Conservation (phyloP, 2,329 filamentous ascomycete species). For the Pseudomassariella vexata region DNA sequence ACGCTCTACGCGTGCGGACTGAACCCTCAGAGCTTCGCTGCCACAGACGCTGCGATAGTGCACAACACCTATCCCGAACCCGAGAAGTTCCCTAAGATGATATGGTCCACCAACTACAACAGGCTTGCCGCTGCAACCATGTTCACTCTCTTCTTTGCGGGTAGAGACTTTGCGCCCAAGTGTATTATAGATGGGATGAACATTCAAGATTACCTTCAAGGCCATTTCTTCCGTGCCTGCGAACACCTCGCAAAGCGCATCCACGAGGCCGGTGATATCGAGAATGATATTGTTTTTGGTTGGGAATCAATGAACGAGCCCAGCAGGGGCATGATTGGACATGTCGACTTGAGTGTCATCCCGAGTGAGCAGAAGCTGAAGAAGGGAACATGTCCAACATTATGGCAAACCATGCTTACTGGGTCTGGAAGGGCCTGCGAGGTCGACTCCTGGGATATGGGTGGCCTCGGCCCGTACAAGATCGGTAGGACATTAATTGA, state of each 20-base stretch:
- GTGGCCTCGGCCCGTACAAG: slow-evolving; percentile 86
- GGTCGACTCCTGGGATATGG: slow-evolving; percentile 89
- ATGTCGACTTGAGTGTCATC: slow-evolving; percentile 73
- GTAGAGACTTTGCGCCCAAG: slow-evolving; percentile 87
- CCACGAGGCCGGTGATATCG: slow-evolving; percentile 81
- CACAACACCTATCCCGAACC: slow-evolving; percentile 90
- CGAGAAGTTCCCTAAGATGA: slow-evolving; percentile 91
- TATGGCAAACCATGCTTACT: slow-evolving; percentile 88
- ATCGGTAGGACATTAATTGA: slow-evolving; percentile 79
- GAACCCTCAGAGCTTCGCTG: slow-evolving; percentile 77
- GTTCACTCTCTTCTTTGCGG: slow-evolving; percentile 91
- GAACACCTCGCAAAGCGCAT: slow-evolving; percentile 78
- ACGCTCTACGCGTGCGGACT: slow-evolving; percentile 91
- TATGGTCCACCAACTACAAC: slow-evolving; percentile 97
- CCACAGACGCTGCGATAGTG: slow-evolving; percentile 86
- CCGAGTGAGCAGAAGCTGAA: slow-evolving; percentile 85
- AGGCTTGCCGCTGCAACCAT: slow-evolving; percentile 82
- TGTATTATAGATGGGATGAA: slow-evolving; percentile 92
- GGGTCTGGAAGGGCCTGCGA: slow-evolving; percentile 90
- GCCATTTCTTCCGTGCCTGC: slow-evolving; percentile 77
- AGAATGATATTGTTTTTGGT: slow-evolving; percentile 81
- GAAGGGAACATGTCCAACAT: slow-evolving; percentile 87
- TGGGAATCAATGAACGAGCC: slow-evolving; percentile 98
- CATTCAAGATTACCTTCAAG: slow-evolving; percentile 91
- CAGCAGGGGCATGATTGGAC: slow-evolving; percentile 79